These are phyloP conservation scores for Thuja plicata DNA, from an alignment of 83 land plant genomes.

Conservation along the genomic window DNA sequence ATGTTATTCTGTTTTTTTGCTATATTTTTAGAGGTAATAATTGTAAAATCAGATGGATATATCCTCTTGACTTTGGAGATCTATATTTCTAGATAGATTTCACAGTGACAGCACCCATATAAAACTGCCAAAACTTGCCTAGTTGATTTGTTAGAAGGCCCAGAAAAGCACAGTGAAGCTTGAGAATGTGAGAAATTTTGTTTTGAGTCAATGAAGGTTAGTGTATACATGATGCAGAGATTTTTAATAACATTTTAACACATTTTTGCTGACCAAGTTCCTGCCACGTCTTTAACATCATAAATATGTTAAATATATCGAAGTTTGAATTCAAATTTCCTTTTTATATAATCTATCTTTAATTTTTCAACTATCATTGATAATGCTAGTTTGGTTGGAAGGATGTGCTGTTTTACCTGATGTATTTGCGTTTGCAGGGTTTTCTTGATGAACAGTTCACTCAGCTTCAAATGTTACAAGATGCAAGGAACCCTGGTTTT, in stretches of 20 bases:
- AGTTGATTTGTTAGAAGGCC: not conserved
- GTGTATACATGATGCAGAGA: not conserved
- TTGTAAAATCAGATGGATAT: not conserved
- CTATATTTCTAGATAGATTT: no score
- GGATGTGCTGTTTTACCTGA: not conserved
- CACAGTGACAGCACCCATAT: not conserved
- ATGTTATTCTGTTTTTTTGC: not conserved
- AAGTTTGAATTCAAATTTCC: not conserved
- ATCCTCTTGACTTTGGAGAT: not conserved
- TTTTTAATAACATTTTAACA: not conserved
- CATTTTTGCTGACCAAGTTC: not conserved
- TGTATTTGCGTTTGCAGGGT: conserved; percentile 29
- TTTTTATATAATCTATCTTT: not conserved
- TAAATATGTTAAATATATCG: not conserved
- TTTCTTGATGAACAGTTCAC: conserved; percentile 60
- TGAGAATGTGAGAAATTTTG: not conserved
- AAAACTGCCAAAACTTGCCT: not conserved
- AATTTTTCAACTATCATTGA: not conserved
- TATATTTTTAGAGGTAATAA: not conserved
- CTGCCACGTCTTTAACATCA: not conserved
- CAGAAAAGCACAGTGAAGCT: not conserved
- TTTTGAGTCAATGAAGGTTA: no score
- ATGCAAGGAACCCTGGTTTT: conserved; percentile 63
- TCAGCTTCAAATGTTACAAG: conserved; percentile 65
- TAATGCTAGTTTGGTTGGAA: not conserved